A percentile compares a stretch with the other conserved stretches of the same genome.
phyloP scores from a whole-genome alignment of 306 rosid genomes.

The Prunus mume region DNA sequence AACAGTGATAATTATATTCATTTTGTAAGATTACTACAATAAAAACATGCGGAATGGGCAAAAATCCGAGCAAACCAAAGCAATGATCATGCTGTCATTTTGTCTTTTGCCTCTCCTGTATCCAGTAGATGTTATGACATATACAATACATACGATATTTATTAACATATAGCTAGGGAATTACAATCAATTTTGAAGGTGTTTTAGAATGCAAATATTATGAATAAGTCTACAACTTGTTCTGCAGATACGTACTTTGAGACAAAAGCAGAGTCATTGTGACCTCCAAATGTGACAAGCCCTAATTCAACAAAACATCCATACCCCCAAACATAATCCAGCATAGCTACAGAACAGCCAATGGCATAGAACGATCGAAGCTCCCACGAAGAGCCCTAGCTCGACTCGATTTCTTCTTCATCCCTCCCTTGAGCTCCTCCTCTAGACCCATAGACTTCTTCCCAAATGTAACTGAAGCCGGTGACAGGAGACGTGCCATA shows the following conservation, averaged over 20 bases:
- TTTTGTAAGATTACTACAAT: no score
- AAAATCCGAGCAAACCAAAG: no score
- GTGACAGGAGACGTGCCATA: neutral
- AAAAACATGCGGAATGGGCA: no score
- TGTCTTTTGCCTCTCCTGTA: neutral
- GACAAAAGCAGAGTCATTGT: neutral
- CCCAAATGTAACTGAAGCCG: constrained; percentile 15
- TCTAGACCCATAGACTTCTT: constrained; percentile 11
- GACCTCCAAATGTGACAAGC: neutral
- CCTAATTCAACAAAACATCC: neutral
- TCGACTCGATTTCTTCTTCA: constrained; percentile 25
- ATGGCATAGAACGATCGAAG: constrained; percentile 38
- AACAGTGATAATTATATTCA: no score
- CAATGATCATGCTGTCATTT: no score
- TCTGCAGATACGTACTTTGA: neutral
- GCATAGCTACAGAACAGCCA: constrained; percentile 37
- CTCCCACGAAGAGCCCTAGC: constrained; percentile 40
- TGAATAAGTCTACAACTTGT: neutral
- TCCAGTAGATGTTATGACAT: neutral
- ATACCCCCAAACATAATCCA: neutral
- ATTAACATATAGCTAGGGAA: neutral
- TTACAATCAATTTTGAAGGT: neutral
- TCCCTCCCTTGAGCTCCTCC: constrained; percentile 16
- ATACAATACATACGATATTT: neutral
- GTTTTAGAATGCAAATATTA: neutral